Conservation (phyloP, 2,329 filamentous ascomycete species). For the Thermochaetoides dissita region DNA sequence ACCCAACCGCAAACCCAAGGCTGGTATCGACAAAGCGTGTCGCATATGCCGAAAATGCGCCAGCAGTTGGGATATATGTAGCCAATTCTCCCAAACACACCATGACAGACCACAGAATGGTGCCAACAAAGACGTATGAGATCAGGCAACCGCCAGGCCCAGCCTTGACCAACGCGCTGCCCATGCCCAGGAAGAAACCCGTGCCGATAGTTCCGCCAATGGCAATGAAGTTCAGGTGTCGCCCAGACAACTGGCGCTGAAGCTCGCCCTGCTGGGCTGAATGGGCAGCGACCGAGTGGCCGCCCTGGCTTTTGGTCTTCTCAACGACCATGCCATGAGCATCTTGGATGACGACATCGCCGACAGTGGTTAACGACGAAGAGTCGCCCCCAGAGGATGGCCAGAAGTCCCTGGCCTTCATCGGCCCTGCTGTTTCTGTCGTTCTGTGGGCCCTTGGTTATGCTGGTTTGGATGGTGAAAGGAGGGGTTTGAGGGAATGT, state of each 20-base stretch:
- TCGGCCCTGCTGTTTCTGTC: not conserved
- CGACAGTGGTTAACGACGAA: not conserved
- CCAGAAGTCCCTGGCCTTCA: constrained; percentile 4
- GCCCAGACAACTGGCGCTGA: constrained; percentile 16
- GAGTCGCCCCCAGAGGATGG: constrained; percentile 1
- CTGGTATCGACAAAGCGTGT: constrained; percentile 55
- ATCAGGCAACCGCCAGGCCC: constrained; percentile 55
- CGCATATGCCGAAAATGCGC: constrained; percentile 64
- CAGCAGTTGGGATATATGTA: constrained; percentile 61
- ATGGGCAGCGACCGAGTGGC: constrained; percentile 2
- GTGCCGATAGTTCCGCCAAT: constrained; percentile 55
- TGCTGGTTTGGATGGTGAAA: not conserved
- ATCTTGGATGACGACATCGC: not conserved
- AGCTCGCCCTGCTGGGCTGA: constrained; percentile 12
- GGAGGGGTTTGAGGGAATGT: not conserved
- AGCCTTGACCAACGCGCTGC: constrained; percentile 44
- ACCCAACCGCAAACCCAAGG: constrained; percentile 49
- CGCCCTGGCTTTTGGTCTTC: constrained; percentile 3
- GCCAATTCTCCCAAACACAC: constrained; percentile 57
- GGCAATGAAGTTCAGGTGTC: constrained; percentile 36
- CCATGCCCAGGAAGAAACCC: constrained; percentile 57
- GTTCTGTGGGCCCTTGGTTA: not conserved
- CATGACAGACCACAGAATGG: constrained; percentile 66
- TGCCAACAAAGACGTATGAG: constrained; percentile 55
- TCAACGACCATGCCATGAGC: not conserved